Percentiles rank a stretch among this genome's conserved stretches.
Conservation (phyloP, 768 basidiomycete species). For the Hericium erinaceus region DNA sequence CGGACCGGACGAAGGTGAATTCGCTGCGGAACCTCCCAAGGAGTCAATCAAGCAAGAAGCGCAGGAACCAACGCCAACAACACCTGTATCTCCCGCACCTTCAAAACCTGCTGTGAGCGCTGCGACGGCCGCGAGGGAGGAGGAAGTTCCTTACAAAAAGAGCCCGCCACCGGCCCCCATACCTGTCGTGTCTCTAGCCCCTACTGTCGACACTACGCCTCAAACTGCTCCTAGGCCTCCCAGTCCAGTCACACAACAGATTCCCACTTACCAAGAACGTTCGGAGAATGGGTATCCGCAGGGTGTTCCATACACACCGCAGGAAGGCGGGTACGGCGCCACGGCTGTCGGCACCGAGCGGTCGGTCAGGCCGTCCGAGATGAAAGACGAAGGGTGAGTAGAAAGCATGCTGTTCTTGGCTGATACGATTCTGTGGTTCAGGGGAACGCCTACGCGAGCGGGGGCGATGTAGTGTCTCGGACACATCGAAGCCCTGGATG, state of each 20-base stretch:
- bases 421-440: constrained; percentile 15
- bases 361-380: constrained; percentile 70
- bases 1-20: constrained; percentile 46
- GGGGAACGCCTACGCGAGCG: constrained; percentile 7
- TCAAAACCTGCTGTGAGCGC: not conserved
- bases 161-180: not conserved
- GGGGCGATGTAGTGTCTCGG: constrained; percentile 10
- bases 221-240: not conserved
- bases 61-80: constrained; percentile 4
- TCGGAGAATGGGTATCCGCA: constrained; percentile 20
- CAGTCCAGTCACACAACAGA: constrained; percentile 9
- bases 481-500: constrained; percentile 24
- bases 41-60: constrained; percentile 15
- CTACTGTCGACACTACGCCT: not conserved
- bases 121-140: constrained; percentile 1
- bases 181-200: not conserved
- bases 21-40: constrained; percentile 28
- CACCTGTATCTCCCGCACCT: constrained; percentile 4
- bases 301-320: not conserved
- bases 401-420: not conserved
- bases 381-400: constrained; percentile 96
- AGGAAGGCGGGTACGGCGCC: constrained; percentile 25
- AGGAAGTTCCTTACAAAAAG: constrained; percentile 22
- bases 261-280: constrained; percentile 13
- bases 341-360: constrained; percentile 36